Base-by-base conservation (phyloP, 768 basidiomycete species). In the Tulasnella calospora region DNA sequence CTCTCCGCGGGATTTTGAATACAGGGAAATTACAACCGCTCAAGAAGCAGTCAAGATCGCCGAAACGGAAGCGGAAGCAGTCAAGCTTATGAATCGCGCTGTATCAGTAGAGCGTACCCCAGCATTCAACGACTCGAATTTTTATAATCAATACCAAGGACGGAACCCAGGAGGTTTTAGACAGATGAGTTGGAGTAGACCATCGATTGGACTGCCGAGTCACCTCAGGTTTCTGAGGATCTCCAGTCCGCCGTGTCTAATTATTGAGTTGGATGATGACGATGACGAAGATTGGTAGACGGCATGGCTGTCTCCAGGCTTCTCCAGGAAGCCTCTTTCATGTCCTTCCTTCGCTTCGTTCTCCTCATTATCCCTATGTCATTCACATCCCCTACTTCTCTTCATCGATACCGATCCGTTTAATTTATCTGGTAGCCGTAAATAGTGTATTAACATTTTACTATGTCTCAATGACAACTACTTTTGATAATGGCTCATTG, bases 201-300 rank as follows among this genome's bases (percentile, higher is more conserved):
- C 27, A 23, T 35, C 30, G 33, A 27, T 9, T n/a, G 55, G 55
- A 57, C 30, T 67, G 33, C 30, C 61, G 3, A 67, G 61, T 67
- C 61, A 67, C 61, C 61, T 67, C 61, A 73, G 46, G 36, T 73
- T 73, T 73, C 27, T 73, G 71, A 47, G 46, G 40, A 73, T 73
- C 19, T 47, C 71, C 1, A 41, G 40, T 41, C 71, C 46, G n/a
- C 3, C 36, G 23, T 15, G 10, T 40, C 30, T 73, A 5, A 33
- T 73, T 23, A 73, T 73, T 33, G 71, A 73, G 71, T 9, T 41
- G 40, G 71, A 73, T 27, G 71, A 73, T 41, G 71, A 73, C 12
- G 71, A 73, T 23, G 71, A 73, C 46, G 71, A 73, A 27, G 71
- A 21, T 15, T 41, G 46, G 46, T 27, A 73, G 33, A 12, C 19